phyloP scores from a whole-genome alignment of 2,329 filamentous ascomycete species.

The Aspergillus ruber region DNA sequence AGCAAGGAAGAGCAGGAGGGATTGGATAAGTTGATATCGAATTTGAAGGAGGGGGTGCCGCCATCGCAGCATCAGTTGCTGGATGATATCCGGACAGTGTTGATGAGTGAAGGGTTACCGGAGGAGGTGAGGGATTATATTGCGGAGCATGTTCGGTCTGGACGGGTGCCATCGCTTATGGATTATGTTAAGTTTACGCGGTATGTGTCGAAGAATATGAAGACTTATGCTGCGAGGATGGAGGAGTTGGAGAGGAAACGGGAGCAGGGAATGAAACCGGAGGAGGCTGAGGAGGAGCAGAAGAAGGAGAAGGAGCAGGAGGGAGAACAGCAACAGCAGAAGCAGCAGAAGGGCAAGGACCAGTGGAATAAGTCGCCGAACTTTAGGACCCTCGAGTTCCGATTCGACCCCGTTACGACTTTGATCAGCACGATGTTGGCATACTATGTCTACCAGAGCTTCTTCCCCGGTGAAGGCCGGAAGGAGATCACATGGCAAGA shows the following conservation, averaged over 20 bases:
- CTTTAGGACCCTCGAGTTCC: constrained; percentile 40
- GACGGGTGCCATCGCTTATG: constrained; percentile 45
- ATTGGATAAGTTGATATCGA: constrained; percentile 52
- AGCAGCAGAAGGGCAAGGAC: constrained; percentile 21
- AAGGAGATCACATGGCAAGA: constrained; percentile 97
- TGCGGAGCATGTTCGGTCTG: constrained; percentile 45
- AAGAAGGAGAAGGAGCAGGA: constrained; percentile 13
- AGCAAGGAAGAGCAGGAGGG: constrained; percentile 51
- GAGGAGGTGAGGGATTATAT: constrained; percentile 60
- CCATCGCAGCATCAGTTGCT: constrained; percentile 55
- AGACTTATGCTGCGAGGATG: constrained; percentile 38
- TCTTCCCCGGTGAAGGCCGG: constrained; percentile 60
- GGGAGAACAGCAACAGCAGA: constrained; percentile 14
- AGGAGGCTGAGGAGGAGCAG: constrained; percentile 18
- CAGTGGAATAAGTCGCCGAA: constrained; percentile 23
- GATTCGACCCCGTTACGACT: constrained; percentile 50
- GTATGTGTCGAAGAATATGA: constrained; percentile 52
- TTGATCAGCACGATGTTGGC: constrained; percentile 54
- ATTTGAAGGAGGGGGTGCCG: constrained; percentile 55
- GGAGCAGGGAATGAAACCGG: constrained; percentile 19
- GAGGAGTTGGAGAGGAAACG: constrained; percentile 22
- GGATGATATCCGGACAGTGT: constrained; percentile 53
- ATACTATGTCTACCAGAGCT: constrained; percentile 57
- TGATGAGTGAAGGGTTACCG: constrained; percentile 65
- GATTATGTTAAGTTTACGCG: constrained; percentile 56